Conservation (phyloP, 257 asterid species). For the Ehretia macrophylla region DNA sequence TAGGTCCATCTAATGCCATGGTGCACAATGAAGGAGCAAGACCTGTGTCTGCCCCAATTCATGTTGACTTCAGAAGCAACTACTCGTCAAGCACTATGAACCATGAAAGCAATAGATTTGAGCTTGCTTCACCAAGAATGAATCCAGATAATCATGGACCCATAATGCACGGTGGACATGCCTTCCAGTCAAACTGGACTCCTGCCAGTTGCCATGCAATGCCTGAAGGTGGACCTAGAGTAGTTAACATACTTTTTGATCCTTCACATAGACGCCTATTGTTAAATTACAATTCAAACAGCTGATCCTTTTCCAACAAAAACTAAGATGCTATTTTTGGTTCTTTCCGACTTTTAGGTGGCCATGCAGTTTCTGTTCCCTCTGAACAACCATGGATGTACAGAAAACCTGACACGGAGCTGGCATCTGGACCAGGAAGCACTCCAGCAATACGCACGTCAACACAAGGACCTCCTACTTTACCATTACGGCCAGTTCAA, state of each 20-base stretch:
- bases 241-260: conserved; percentile 23
- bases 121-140: conserved; percentile 68
- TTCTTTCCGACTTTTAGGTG: conserved; percentile 15
- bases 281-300: too few relatives aligned
- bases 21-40: conserved; percentile 42
- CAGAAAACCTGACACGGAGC: conserved; percentile 44
- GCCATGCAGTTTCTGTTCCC: conserved; percentile 22
- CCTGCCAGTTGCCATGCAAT: conserved; percentile 35
- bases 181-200: conserved; percentile 62
- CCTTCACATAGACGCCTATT: conserved; percentile 31
- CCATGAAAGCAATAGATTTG: conserved; percentile 44
- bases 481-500: conserved; percentile 58
- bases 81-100: conserved; percentile 40
- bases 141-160: conserved; percentile 58
- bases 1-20: conserved; percentile 36
- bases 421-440: conserved; percentile 46
- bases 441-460: conserved; percentile 37
- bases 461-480: conserved; percentile 41
- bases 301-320: too few relatives aligned
- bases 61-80: conserved; percentile 37
- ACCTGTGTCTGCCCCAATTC: conserved; percentile 35
- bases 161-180: conserved; percentile 38
- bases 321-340: neutral
- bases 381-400: conserved; percentile 35
- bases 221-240: conserved; percentile 41